phyloP scores from a whole-genome alignment of 345 rosid genomes.

The Corymbia maculata region DNA sequence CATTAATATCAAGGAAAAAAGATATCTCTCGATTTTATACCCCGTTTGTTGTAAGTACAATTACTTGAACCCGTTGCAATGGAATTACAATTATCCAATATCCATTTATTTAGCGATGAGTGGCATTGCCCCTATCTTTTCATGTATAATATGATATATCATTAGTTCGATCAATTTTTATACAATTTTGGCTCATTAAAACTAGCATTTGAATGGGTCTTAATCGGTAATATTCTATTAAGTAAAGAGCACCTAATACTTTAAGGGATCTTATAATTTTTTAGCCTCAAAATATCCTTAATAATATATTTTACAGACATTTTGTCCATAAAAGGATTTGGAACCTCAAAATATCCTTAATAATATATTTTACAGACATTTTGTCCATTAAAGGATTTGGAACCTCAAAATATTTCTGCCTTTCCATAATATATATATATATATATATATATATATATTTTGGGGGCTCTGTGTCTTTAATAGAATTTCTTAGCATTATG shows the following conservation, averaged over 20 bases:
- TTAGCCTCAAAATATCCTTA: not conserved
- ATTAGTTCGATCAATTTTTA: not conserved
- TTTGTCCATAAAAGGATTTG: not conserved
- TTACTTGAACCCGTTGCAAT: not conserved
- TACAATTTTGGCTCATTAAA: not conserved
- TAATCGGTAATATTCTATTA: not conserved
- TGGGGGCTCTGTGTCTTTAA: too few relatives aligned
- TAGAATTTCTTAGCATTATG: too few relatives aligned
- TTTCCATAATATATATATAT: not conserved
- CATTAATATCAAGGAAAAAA: not conserved
- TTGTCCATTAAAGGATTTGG: not conserved
- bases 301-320: not conserved
- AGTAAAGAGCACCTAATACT: not conserved
- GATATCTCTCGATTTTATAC: not conserved
- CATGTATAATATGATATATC: not conserved
- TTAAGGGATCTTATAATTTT: not conserved
- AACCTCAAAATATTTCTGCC: not conserved
- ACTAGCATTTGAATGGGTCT: not conserved
- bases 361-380: not conserved
- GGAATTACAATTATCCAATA: not conserved
- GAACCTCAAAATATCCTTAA: not conserved
- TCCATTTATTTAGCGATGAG: not conserved
- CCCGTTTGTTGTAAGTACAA: not conserved
- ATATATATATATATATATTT: too few relatives aligned
- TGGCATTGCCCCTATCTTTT: not conserved